Evolutionary conservation across 2,329 filamentous ascomycete genomes (phyloP).

Genomic region (Penicillium expansum): DNA sequence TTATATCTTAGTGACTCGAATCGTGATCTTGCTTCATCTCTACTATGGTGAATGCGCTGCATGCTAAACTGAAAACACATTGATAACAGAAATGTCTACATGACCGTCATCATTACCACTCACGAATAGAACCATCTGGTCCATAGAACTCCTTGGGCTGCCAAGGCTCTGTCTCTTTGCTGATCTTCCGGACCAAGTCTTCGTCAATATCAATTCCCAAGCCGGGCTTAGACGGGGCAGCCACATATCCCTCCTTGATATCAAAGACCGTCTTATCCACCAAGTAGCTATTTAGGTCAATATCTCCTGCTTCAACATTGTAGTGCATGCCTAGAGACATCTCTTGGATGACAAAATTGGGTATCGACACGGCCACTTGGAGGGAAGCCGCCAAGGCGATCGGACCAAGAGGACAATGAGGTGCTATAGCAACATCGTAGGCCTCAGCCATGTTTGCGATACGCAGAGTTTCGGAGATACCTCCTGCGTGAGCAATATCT

Average conservation of each 20-base stretch:
- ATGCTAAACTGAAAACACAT: no score
- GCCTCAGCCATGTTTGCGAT: constrained; percentile 70
- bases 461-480: constrained; percentile 67
- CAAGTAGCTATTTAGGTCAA: constrained; percentile 66
- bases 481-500: constrained; percentile 68
- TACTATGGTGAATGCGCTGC: neutral
- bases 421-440: constrained; percentile 70
- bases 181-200: constrained; percentile 60
- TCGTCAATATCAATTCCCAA: constrained; percentile 72
- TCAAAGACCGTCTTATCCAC: constrained; percentile 64
- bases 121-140: constrained; percentile 63
- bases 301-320: constrained; percentile 59
- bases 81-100: neutral
- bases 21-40: neutral
- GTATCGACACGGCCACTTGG: constrained; percentile 60
- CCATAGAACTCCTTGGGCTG: constrained; percentile 64
- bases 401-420: constrained; percentile 71
- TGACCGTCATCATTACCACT: constrained; percentile 54
- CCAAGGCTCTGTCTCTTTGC: constrained; percentile 62
- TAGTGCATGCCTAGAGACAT: constrained; percentile 81
- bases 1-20: neutral
- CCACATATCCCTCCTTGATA: constrained; percentile 64
- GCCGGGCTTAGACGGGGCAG: constrained; percentile 58
- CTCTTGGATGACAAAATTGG: constrained; percentile 73
- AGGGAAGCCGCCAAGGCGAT: constrained; percentile 70